phyloP scores from a whole-genome alignment of 306 rosid genomes.

The Corylus heterophylla region DNA sequence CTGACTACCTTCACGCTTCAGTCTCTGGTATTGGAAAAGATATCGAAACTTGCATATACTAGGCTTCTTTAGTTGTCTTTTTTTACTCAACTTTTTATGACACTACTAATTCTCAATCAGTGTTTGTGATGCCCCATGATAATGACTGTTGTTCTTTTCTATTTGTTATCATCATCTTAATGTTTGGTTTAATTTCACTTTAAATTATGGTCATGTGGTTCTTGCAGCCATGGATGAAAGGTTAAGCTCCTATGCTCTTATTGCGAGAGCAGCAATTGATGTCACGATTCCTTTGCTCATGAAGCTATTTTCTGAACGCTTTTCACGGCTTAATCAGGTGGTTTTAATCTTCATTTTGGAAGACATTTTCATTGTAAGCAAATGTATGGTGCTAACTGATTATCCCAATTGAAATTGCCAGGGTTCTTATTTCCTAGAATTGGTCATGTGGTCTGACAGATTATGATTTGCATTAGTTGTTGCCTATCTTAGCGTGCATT shows the following conservation, averaged over 20 bases:
- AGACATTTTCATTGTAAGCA: constrained; percentile 7
- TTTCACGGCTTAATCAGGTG: constrained; percentile 78
- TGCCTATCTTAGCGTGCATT: background rate
- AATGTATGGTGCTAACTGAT: constrained; percentile 11
- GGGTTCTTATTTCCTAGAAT: constrained; percentile 8
- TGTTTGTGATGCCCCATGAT: background rate
- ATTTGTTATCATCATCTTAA: background rate
- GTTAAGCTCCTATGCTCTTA: constrained; percentile 85
- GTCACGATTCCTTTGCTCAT: constrained; percentile 76
- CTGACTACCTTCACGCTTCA: constrained; percentile 77
- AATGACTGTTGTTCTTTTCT: background rate
- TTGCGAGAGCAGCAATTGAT: constrained; percentile 82
- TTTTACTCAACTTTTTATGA: constrained; percentile 4
- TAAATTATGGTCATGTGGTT: constrained; percentile 20
- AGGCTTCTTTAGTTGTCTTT: constrained; percentile 8
- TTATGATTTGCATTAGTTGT: background rate
- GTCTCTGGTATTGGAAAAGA: constrained; percentile 64
- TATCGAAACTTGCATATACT: constrained; percentile 15
- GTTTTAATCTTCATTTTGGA: constrained; percentile 21
- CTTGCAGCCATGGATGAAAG: constrained; percentile 98
- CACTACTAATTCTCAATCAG: background rate
- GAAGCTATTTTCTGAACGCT: constrained; percentile 63
- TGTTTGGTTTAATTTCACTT: constrained; percentile 21
- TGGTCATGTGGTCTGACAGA: background rate
- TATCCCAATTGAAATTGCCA: constrained; percentile 9